Base-by-base conservation (phyloP, 163 green algal genomes). In the Trebouxia gelatinosa region DNA sequence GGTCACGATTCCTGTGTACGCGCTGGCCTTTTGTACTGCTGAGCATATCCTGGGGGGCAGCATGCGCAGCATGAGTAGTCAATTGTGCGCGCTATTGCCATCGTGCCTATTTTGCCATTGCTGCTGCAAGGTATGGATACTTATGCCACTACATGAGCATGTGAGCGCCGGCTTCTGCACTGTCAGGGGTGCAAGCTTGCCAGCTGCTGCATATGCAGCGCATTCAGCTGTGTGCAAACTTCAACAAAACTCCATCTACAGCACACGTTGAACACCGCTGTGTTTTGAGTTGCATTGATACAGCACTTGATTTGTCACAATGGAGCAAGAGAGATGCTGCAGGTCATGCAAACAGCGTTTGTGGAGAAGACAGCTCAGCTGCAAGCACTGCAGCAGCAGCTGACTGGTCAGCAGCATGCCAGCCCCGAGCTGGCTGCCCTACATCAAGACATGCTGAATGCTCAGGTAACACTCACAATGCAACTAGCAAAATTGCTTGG, bases 321-420 rank as follows among this genome's bases (percentile, higher is more conserved):
- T 1, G 26, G 19, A 59, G 23, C 2, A 19, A 28, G 2, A 2
- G 3, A 19, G 26, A 59, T 23, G 26, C 2, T 76, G 43, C 40
- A 76, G 68, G 68, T 61, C 6, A 17, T 61, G 17, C 68, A 76
- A 28, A n/a, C 43, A 40, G 29, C 40, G 13, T 62, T 76, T 46
- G 68, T 76, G 31, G 68, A 76, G 4, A 59, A 61, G 40, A 40
- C 68, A 35, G 68, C 68, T 40, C 68, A 76, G 68, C 17, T 76
- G 68, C 68, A 76, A 40, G 28, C 31, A 5, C 19, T 76, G 43
- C 68, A 76, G 68, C 40, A 61, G 29, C 43, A 43, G 40, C 3
- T 76, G 40, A 34, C 29, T 31, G 68, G 68, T 6, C 29, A n/a
- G 40, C 40, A 61, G 40, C 9, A 43, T 43, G 23, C 68, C 46